phyloP scores from a whole-genome alignment of 2,329 filamentous ascomycete species.

The Paraphaeosphaeria minitans region DNA sequence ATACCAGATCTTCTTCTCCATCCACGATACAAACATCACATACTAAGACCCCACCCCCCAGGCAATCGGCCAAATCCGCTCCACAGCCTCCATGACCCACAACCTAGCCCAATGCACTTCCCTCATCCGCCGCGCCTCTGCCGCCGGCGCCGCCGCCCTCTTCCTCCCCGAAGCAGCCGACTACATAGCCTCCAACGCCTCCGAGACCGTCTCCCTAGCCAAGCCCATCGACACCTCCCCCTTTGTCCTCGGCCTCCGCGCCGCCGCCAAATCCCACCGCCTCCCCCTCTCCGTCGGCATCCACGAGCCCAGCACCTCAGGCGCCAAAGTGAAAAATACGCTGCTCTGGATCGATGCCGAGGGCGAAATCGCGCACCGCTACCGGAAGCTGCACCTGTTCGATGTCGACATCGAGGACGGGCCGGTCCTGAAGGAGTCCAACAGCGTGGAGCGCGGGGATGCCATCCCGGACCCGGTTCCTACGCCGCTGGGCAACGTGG shows the following conservation, averaged over 20 bases:
- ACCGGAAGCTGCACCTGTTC: conserved; percentile 92
- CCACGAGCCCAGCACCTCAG: conserved; percentile 59
- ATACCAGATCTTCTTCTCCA: too few relatives aligned
- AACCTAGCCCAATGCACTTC: conserved; percentile 80
- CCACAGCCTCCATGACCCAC: conserved; percentile 74
- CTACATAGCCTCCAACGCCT: conserved; percentile 74
- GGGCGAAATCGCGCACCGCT: conserved; percentile 65
- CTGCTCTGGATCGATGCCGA: conserved; percentile 68
- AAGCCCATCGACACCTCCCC: conserved; percentile 67
- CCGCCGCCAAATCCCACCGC: conserved; percentile 65
- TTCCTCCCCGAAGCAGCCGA: conserved; percentile 93
- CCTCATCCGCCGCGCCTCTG: conserved; percentile 73
- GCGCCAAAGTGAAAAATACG: conserved; percentile 65
- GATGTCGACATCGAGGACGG: conserved; percentile 68
- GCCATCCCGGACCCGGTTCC: conserved; percentile 71
- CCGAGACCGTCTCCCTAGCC: conserved; percentile 73
- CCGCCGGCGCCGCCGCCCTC: conserved; percentile 78
- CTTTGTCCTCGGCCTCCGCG: conserved; percentile 77
- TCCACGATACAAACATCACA: not conserved
- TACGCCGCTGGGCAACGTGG: conserved; percentile 75
- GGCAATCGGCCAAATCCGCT: conserved; percentile 90
- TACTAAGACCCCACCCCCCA: conserved; percentile 42
- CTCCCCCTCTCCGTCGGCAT: conserved; percentile 86
- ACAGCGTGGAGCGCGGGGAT: conserved; percentile 70
- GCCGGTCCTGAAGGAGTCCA: conserved; percentile 65